A percentile compares a stretch with the other conserved stretches of the same genome.
Conservation (phyloP, 2,329 filamentous ascomycete species). For the Metarhizium robertsii region DNA sequence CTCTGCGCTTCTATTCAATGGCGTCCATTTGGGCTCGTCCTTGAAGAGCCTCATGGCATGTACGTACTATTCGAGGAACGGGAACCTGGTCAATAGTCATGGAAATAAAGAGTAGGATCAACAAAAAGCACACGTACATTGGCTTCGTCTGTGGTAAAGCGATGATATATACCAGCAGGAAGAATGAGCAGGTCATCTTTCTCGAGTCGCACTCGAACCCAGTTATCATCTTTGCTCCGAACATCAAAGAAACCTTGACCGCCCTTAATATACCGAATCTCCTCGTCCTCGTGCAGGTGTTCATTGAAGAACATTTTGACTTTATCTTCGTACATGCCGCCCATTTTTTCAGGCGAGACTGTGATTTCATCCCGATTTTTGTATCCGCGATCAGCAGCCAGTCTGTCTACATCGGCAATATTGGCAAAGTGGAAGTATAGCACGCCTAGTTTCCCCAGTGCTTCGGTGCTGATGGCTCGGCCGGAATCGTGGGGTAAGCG, state of each 20-base stretch:
- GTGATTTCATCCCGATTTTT: slow-evolving; percentile 92
- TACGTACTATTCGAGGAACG: slow-evolving; percentile 56
- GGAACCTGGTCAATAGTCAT: neutral
- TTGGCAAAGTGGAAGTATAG: slow-evolving; percentile 62
- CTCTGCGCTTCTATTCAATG: slow-evolving; percentile 69
- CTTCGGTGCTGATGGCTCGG: slow-evolving; percentile 51
- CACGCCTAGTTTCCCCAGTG: slow-evolving; percentile 69
- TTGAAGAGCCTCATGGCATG: slow-evolving; percentile 96
- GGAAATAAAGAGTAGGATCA: neutral
- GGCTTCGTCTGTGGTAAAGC: slow-evolving; percentile 86
- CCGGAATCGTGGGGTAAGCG: slow-evolving; percentile 84
- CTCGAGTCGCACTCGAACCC: slow-evolving; percentile 77
- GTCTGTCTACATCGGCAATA: slow-evolving; percentile 57
- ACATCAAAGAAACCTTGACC: slow-evolving; percentile 93
- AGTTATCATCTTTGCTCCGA: slow-evolving; percentile 69
- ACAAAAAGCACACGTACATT: slow-evolving; percentile 53
- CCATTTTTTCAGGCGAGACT: slow-evolving; percentile 79
- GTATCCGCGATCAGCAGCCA: slow-evolving; percentile 71
- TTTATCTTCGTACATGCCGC: slow-evolving; percentile 81
- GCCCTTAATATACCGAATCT: slow-evolving; percentile 89
- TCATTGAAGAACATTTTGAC: slow-evolving; percentile 91
- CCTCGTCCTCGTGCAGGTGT: slow-evolving; percentile 96
- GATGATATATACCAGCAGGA: slow-evolving; percentile 91
- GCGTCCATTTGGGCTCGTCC: slow-evolving; percentile 97
- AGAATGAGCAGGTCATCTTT: slow-evolving; percentile 89